A percentile compares a stretch with the other conserved stretches of the same genome.
These are phyloP conservation scores for Colletotrichum incanum DNA, from an alignment of 2,329 filamentous ascomycete genomes.

Conservation along the genomic window DNA sequence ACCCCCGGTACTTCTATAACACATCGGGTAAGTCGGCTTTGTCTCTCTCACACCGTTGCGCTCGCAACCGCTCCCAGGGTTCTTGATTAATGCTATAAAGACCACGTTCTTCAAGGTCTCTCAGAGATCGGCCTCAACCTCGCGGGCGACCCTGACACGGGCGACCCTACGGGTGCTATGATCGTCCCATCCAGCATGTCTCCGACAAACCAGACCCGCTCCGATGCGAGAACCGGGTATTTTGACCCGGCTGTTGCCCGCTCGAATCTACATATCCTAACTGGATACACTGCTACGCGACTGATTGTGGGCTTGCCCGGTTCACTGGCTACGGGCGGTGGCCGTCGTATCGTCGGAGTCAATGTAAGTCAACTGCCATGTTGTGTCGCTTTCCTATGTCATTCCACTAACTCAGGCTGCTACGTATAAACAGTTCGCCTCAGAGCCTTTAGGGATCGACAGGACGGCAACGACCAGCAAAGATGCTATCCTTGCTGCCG, in stretches of 20 bases:
- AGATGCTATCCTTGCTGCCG: constrained; percentile 61
- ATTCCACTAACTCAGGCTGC: neutral
- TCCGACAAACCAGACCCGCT: constrained; percentile 57
- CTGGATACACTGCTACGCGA: constrained; percentile 57
- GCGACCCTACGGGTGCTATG: constrained; percentile 54
- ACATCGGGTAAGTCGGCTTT: constrained; percentile 53
- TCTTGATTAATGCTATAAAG: constrained; percentile 44
- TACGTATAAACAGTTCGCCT: constrained; percentile 16
- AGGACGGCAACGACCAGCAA: constrained; percentile 44
- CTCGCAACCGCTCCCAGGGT: too few species aligned
- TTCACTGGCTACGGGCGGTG: constrained; percentile 25
- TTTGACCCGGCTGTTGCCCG: constrained; percentile 54
- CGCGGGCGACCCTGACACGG: constrained; percentile 55
- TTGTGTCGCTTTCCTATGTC: neutral
- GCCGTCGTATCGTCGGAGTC: constrained; percentile 52
- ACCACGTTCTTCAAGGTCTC: constrained; percentile 56
- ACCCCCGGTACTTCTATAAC: constrained; percentile 57
- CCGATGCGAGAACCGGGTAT: constrained; percentile 59
- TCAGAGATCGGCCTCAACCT: constrained; percentile 55
- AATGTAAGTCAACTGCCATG: constrained; percentile 51
- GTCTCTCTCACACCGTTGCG: rapidly evolving
- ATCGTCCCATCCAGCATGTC: constrained; percentile 57
- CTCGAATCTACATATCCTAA: constrained; percentile 57
- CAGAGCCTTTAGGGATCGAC: constrained; percentile 19
- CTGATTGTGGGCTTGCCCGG: constrained; percentile 48